Conservation (phyloP, 176 grass and related monocot genomes). For the Paspalum notatum region DNA sequence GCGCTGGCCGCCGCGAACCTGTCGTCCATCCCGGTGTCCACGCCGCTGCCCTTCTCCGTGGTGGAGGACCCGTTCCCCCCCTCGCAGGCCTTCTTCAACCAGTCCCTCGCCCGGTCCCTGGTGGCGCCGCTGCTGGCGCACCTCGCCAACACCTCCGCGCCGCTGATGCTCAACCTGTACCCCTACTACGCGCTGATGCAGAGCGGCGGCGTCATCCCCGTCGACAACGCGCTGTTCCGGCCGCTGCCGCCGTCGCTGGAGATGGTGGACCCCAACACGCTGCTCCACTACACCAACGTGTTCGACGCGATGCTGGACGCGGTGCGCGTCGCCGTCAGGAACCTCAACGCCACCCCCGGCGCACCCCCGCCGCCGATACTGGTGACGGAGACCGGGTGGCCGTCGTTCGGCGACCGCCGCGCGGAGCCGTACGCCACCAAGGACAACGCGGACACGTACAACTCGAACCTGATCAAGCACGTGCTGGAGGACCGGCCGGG, state of each 20-base stretch:
- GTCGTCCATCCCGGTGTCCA: conserved; percentile 83
- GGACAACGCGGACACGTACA: conserved; percentile 86
- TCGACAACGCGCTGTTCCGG: conserved; percentile 90
- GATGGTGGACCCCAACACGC: conserved; percentile 94
- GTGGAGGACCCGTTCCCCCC: conserved; percentile 87
- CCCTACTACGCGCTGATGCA: conserved; percentile 96
- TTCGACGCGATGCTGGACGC: conserved; percentile 98
- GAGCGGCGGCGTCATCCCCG: conserved; percentile 68
- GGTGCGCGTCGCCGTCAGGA: conserved; percentile 65
- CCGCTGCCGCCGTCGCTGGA: conserved; percentile 75
- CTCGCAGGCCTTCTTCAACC: conserved; percentile 96
- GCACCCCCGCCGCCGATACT: conserved; percentile 50
- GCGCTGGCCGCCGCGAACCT: conserved; percentile 76
- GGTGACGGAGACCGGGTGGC: conserved; percentile 94
- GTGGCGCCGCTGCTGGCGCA: conserved; percentile 71
- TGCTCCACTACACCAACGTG: conserved; percentile 97
- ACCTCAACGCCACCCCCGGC: conserved; percentile 57
- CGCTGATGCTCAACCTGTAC: conserved; percentile 95
- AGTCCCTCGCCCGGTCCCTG: conserved; percentile 61
- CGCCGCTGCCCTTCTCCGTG: conserved; percentile 88
- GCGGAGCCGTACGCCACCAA: conserved; percentile 73
- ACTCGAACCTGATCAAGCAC: conserved; percentile 90
- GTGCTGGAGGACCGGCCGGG: conserved; percentile 65
- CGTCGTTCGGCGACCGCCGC: conserved; percentile 68
- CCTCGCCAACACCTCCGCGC: conserved; percentile 75